These are phyloP conservation scores for Bipolaris gigantea DNA, from an alignment of 2,329 filamentous ascomycete genomes.

Conservation along the genomic window DNA sequence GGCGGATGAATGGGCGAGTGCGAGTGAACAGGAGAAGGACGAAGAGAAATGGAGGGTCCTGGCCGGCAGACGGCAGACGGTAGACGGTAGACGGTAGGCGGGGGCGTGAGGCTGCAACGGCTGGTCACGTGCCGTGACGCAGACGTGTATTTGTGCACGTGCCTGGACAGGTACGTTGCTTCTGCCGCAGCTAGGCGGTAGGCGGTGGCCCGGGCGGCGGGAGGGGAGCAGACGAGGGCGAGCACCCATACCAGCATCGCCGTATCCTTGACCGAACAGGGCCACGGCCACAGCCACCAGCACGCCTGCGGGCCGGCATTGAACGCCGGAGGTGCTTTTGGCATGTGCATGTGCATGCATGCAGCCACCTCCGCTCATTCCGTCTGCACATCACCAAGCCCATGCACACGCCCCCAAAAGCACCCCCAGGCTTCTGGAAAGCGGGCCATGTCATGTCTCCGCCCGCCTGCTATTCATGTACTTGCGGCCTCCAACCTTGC, in stretches of 20 bases:
- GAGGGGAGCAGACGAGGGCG: neutral
- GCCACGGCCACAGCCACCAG: neutral
- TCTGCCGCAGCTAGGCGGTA: constrained; percentile 5
- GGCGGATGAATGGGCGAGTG: too few species aligned
- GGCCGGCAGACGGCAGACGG: neutral
- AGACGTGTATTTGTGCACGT: too few species aligned
- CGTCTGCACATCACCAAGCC: constrained; percentile 3
- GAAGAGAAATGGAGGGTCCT: too few species aligned
- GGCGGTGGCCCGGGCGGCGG: neutral
- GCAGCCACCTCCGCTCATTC: constrained; percentile 6
- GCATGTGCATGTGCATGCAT: too few species aligned
- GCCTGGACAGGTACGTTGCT: neutral
- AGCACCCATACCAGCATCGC: constrained; percentile 7
- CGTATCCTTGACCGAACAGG: neutral
- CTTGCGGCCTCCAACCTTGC: constrained; percentile 1
- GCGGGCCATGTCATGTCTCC: neutral
- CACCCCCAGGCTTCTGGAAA: constrained; percentile 9
- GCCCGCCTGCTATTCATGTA: neutral
- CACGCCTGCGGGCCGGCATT: constrained; percentile 3
- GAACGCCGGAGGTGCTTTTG: constrained; percentile 15
- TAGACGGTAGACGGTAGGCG: neutral
- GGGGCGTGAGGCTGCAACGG: neutral
- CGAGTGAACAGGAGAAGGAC: too few species aligned
- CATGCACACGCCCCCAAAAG: constrained; percentile 19
- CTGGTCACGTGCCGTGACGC: neutral